Evolutionary conservation across 2,329 filamentous ascomycete species (phyloP), one percentile per base, ranked within the genome.

Genomic region (Colletotrichum agaves): DNA sequence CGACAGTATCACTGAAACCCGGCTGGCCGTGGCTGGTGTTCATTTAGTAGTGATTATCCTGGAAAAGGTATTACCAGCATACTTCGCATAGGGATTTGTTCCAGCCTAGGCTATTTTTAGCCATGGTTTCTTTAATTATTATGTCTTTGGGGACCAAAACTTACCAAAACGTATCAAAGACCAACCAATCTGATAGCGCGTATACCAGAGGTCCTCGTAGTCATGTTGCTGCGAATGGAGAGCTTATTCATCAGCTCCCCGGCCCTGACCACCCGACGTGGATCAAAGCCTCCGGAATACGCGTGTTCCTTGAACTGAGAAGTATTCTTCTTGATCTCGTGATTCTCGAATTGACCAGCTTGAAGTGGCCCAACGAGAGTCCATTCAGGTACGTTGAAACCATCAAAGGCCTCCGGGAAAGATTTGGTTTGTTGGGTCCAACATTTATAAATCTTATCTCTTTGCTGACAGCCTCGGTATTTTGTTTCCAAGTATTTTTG

Each of bases 51-150:
- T 2, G 1, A 27, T 27, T 27, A 27, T 2, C 27, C 6, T 27
- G 27, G 2, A 27, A 27, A 27, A 27, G 27, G 27, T 3, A 27
- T 27, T 27, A 61, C 7, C 7, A 33, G 31, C 58, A 31, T 21
- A 61, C 58, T 61, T 61, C 4, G 46, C 58, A 41, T 52, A 61
- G 3, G 46, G 44, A 5, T 52, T 52, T 10, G 58, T 61, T 27
- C 52, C 58, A 2, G 46, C 33, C 58, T 52, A 19, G 12, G 1
- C 17, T 3, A 31, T 21, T 11, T 13, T 57, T 13, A 8, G 23
- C 12, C 27, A 27, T 27, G 27, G 6, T 27, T 2, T 27, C 27
- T 27, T 27, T 7, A 27, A 7, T 7, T 27, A 6, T 27, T 8
- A 27, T 15, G 41, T 15, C 15, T 23, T 1, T 12, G 1, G 35